Evolutionary conservation across 1,139 yeast species (phyloP).

Genomic region (Lipomyces yarrowii): DNA sequence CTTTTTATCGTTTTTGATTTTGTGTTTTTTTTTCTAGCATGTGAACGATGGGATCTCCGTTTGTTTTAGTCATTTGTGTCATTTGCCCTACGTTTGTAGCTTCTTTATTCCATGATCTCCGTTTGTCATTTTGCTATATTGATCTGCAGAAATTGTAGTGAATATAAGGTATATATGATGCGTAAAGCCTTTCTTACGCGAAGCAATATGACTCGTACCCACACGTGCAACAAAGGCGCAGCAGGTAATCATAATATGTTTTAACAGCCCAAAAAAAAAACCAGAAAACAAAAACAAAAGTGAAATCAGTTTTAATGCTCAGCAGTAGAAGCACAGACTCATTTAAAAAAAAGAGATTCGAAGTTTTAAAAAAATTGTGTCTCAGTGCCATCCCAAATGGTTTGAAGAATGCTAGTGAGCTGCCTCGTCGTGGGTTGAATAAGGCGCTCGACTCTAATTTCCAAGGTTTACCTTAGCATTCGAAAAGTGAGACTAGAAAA

Average conservation of each 20-base stretch:
- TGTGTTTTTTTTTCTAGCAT: conserved; percentile 11
- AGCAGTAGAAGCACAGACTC: neutral
- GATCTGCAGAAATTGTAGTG: neutral
- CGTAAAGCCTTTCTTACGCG: neutral
- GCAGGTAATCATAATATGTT: neutral
- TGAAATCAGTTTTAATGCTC: neutral
- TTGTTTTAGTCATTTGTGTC: conserved; percentile 18
- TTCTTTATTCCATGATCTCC: neutral
- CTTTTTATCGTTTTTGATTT: conserved; percentile 29
- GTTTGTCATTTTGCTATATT: conserved; percentile 10
- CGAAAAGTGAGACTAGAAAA: neutral
- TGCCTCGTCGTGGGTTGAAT: neutral
- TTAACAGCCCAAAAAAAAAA: neutral
- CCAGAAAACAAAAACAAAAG: too few species aligned
- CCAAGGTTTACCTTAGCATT: neutral
- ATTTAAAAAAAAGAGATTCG: too few species aligned
- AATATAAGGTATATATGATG: neutral
- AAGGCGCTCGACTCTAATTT: neutral
- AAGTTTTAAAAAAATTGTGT: too few species aligned
- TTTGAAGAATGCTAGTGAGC: too few species aligned
- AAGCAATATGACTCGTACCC: neutral
- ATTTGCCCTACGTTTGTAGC: conserved; percentile 8
- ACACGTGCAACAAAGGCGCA: neutral
- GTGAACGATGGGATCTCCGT: conserved; percentile 29
- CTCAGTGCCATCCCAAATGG: too few species aligned